Conservation (phyloP, 2,329 filamentous ascomycete species). For the Arthrobotrys iridis region DNA sequence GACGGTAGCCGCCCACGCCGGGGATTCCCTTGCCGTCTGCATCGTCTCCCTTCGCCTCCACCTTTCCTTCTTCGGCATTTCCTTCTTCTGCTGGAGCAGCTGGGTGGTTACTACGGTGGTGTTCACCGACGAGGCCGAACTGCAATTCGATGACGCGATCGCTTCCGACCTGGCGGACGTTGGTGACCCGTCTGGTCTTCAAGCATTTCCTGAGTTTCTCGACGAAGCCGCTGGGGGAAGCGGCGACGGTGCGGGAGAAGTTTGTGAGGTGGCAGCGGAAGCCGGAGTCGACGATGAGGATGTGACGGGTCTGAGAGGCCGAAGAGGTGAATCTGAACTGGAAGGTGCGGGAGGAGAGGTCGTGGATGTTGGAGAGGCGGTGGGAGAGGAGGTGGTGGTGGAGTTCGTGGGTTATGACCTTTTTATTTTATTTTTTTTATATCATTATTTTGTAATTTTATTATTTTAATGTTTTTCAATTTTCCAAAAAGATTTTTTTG, state of each 20-base stretch:
- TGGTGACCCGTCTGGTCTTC: slow-evolving; percentile 84
- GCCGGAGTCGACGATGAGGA: slow-evolving; percentile 90
- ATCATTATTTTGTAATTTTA: too few species aligned
- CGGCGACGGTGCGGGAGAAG: slow-evolving; percentile 86
- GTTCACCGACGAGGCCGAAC: slow-evolving; percentile 70
- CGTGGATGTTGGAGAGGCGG: slow-evolving; percentile 92
- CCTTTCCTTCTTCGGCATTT: neutral
- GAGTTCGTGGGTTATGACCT: slow-evolving; percentile 96
- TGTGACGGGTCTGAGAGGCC: slow-evolving; percentile 83
- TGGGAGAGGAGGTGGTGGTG: slow-evolving; percentile 78
- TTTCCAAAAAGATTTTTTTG: too few species aligned
- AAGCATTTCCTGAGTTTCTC: slow-evolving; percentile 84
- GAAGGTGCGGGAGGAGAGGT: slow-evolving; percentile 94
- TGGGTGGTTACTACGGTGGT: neutral
- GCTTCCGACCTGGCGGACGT: slow-evolving; percentile 85
- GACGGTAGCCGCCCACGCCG: slow-evolving; percentile 80
- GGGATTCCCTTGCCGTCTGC: slow-evolving; percentile 34
- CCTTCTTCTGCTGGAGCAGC: neutral
- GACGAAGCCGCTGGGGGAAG: slow-evolving; percentile 85
- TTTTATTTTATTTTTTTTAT: too few species aligned
- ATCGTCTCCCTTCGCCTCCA: neutral
- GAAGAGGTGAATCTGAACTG: slow-evolving; percentile 82
- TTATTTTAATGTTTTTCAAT: too few species aligned
- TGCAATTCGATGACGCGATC: slow-evolving; percentile 91
- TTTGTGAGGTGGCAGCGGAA: slow-evolving; percentile 95